These are phyloP conservation scores for Coniella lustricola DNA, from an alignment of 2,329 filamentous ascomycete genomes.

Conservation along the genomic window DNA sequence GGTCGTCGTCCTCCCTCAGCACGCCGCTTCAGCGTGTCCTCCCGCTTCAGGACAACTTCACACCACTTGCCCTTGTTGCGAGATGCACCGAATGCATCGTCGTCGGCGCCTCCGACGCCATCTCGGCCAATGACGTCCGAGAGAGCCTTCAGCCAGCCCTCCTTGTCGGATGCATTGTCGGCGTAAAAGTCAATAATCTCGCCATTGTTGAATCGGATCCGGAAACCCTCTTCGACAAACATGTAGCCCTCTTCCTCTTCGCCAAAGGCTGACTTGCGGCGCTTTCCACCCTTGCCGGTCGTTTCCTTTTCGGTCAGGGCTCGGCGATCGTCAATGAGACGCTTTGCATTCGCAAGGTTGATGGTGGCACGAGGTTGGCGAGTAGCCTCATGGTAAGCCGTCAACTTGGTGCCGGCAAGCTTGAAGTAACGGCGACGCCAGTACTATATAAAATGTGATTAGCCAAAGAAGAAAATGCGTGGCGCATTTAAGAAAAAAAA, in stretches of 20 bases:
- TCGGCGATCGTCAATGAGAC: slow-evolving; percentile 86
- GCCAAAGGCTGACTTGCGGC: slow-evolving; percentile 89
- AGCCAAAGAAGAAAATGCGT: slow-evolving; percentile 22
- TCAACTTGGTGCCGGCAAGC: slow-evolving; percentile 81
- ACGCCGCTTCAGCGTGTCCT: slow-evolving; percentile 51
- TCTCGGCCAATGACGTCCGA: slow-evolving; percentile 60
- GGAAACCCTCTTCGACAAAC: slow-evolving; percentile 99
- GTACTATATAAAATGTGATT: slow-evolving; percentile 53
- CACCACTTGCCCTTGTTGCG: slow-evolving; percentile 56
- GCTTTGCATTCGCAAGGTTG: slow-evolving; percentile 86
- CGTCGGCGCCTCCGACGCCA: slow-evolving; percentile 35
- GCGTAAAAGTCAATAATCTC: slow-evolving; percentile 99
- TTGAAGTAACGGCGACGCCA: slow-evolving; percentile 99
- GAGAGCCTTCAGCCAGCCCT: slow-evolving; percentile 89
- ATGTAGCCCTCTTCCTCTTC: slow-evolving; percentile 99
- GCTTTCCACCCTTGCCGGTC: slow-evolving; percentile 65
- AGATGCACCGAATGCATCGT: slow-evolving; percentile 36
- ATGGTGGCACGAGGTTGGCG: slow-evolving; percentile 94
- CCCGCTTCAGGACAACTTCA: slow-evolving; percentile 57
- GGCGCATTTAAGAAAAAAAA: neutral
- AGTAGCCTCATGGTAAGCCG: slow-evolving; percentile 92
- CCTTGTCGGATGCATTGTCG: slow-evolving; percentile 79
- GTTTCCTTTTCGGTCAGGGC: slow-evolving; percentile 79
- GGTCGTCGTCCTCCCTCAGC: slow-evolving; percentile 44
- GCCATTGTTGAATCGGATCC: slow-evolving; percentile 95